Evolutionary conservation across 2,329 filamentous ascomycete genomes (phyloP).

Genomic region (Apiospora marii): DNA sequence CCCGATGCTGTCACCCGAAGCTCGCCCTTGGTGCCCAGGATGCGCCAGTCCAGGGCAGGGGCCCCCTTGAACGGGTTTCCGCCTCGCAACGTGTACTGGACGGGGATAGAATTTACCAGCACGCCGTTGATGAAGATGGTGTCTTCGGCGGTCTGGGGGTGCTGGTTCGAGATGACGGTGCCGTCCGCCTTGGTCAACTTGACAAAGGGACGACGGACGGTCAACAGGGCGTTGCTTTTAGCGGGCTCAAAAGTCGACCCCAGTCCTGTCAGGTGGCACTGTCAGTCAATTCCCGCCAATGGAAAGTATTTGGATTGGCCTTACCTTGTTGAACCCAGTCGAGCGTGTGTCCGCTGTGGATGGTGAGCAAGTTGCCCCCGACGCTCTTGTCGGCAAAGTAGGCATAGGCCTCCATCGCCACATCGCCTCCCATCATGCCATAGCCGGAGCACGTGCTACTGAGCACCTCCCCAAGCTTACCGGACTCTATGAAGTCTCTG

Average conservation of each 20-base stretch:
- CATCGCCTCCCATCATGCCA: not conserved
- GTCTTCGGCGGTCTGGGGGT: not conserved
- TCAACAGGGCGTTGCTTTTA: not conserved
- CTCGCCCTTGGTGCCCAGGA: conserved; percentile 23
- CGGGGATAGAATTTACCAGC: not conserved
- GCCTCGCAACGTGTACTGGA: not conserved
- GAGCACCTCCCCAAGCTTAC: conserved; percentile 18
- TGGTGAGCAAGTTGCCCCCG: conserved; percentile 20
- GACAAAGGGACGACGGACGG: not conserved
- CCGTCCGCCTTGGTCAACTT: not conserved
- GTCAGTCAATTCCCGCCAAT: not conserved
- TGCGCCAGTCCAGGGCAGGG: conserved; percentile 13
- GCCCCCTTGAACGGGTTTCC: not conserved
- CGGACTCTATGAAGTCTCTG: conserved; percentile 5
- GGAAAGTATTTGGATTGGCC: not conserved
- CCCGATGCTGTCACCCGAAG: conserved; percentile 15
- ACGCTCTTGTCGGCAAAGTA: conserved; percentile 24
- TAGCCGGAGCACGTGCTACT: conserved; percentile 17
- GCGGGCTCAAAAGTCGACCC: not conserved
- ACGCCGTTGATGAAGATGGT: conserved; percentile 1
- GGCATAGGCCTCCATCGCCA: not conserved
- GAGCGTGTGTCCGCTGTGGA: conserved; percentile 23
- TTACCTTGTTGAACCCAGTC: not conserved
- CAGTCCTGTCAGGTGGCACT: not conserved
- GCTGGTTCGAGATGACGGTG: not conserved